Conservation (phyloP, 2,329 filamentous ascomycete genomes). For the Ophiostoma sp. region DNA sequence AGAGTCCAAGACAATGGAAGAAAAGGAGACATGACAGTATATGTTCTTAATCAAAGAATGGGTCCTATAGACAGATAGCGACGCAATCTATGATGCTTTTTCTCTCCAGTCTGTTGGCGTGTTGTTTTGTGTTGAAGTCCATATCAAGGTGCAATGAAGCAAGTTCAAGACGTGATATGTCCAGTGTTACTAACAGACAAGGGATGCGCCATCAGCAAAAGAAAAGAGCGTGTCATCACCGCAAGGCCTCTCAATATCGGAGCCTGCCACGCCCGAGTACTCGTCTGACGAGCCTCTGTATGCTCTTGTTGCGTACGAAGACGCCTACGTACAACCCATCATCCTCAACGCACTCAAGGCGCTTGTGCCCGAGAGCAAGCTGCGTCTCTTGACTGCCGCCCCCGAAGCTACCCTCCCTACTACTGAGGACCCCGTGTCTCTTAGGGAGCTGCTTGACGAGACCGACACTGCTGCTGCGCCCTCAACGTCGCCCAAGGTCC, state of each 20-base stretch:
- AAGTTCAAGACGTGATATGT: not conserved
- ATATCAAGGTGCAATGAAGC: not conserved
- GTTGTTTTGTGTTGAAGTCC: not conserved
- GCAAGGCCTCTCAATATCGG: slow-evolving; percentile 3
- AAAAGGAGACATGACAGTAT: slow-evolving; percentile 6
- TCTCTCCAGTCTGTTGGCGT: not conserved
- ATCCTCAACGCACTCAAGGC: slow-evolving; percentile 66
- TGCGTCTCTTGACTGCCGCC: slow-evolving; percentile 40
- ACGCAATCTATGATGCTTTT: slow-evolving; percentile 16
- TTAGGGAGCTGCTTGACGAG: slow-evolving; percentile 37
- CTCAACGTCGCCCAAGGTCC: slow-evolving; percentile 38
- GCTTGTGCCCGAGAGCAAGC: slow-evolving; percentile 51
- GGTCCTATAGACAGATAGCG: slow-evolving; percentile 24
- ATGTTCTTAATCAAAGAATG: not conserved
- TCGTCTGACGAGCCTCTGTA: slow-evolving; percentile 45
- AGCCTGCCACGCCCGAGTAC: not conserved
- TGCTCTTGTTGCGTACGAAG: slow-evolving; percentile 77
- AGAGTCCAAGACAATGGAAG: not conserved
- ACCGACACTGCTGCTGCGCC: not conserved
- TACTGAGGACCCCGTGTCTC: slow-evolving; percentile 33
- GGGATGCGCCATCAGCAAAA: slow-evolving; percentile 2
- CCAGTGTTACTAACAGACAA: slow-evolving; percentile 8
- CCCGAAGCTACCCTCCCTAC: slow-evolving; percentile 15
- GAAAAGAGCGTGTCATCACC: not conserved
- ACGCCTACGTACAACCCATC: slow-evolving; percentile 82